These are phyloP conservation scores for Hydnum rufescens DNA, from an alignment of 768 basidiomycete species.

Conservation along the genomic window DNA sequence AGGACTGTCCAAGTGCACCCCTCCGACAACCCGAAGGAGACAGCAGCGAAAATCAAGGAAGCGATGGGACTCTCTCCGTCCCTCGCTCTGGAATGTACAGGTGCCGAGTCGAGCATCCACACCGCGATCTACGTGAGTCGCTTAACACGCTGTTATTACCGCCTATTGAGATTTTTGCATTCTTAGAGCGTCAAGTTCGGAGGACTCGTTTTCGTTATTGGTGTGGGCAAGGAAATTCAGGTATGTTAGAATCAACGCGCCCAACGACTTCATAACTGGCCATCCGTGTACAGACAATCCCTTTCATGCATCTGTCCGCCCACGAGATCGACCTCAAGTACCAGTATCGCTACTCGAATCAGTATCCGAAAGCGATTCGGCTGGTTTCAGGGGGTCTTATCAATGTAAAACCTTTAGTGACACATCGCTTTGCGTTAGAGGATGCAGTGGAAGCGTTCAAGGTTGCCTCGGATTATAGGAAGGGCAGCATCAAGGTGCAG, in stretches of 20 bases:
- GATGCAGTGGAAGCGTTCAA: conserved; percentile 22
- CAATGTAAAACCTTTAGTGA: conserved; percentile 23
- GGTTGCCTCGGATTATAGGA: conserved; percentile 16
- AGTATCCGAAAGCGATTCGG: conserved; percentile 24
- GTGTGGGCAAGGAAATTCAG: conserved; percentile 21
- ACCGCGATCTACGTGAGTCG: conserved; percentile 18
- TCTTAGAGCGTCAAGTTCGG: conserved; percentile 19
- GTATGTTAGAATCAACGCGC: not conserved
- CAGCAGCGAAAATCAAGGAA: conserved; percentile 15
- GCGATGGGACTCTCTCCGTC: conserved; percentile 14
- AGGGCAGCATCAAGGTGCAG: conserved; percentile 22
- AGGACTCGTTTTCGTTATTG: conserved; percentile 21
- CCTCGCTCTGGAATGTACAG: conserved; percentile 23
- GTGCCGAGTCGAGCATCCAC: conserved; percentile 20
- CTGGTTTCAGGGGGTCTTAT: conserved; percentile 18
- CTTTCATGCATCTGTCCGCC: conserved; percentile 20
- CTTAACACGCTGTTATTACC: not conserved
- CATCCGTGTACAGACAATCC: conserved; percentile 9
- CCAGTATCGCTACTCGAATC: conserved; percentile 23
- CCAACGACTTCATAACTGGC: not conserved
- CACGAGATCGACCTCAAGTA: conserved; percentile 21
- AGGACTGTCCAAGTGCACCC: conserved; percentile 18
- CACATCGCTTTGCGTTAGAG: conserved; percentile 21
- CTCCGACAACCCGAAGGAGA: conserved; percentile 13
- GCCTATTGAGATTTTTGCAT: not conserved